A percentile compares a stretch with the other conserved stretches of the same genome.
Conservation (phyloP, 2,329 filamentous ascomycete genomes). For the Sclerotinia glacialis region DNA sequence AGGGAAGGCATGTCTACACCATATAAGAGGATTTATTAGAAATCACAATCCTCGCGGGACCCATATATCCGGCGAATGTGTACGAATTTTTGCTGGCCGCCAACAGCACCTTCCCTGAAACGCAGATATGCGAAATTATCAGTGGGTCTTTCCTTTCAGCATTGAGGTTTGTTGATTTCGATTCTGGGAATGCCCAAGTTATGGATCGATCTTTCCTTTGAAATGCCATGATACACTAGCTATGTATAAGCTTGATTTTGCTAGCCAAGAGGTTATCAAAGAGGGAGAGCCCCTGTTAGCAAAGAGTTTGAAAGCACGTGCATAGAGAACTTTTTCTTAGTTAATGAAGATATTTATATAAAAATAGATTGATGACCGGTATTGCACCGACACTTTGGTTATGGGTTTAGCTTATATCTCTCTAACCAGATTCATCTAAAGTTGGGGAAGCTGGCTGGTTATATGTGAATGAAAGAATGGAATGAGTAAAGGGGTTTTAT, state of each 20-base stretch:
- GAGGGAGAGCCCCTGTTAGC: background rate
- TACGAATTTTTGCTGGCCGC: background rate
- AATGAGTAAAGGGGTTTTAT: too few species aligned
- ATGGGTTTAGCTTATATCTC: background rate
- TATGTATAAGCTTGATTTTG: background rate
- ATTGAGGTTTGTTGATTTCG: background rate
- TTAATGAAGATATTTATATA: background rate
- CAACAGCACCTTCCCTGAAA: background rate
- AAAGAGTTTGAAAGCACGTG: background rate
- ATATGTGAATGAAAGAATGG: too few species aligned
- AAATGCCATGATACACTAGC: background rate
- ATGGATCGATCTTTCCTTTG: background rate
- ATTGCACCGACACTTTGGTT: background rate
- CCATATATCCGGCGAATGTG: slow-evolving; percentile 3
- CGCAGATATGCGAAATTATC: background rate
- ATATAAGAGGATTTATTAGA: background rate
- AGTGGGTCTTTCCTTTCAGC: background rate
- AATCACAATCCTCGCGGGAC: background rate
- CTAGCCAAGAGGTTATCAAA: background rate
- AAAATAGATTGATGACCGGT: background rate
- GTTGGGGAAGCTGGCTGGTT: too few species aligned
- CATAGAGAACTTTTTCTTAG: background rate
- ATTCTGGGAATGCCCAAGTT: background rate
- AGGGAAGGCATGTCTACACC: background rate
- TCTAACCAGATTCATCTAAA: too few species aligned